Percentiles rank a stretch among this genome's conserved stretches.
phyloP scores from a whole-genome alignment of 1,284 basidiomycete genomes.

The Ustilago nuda region DNA sequence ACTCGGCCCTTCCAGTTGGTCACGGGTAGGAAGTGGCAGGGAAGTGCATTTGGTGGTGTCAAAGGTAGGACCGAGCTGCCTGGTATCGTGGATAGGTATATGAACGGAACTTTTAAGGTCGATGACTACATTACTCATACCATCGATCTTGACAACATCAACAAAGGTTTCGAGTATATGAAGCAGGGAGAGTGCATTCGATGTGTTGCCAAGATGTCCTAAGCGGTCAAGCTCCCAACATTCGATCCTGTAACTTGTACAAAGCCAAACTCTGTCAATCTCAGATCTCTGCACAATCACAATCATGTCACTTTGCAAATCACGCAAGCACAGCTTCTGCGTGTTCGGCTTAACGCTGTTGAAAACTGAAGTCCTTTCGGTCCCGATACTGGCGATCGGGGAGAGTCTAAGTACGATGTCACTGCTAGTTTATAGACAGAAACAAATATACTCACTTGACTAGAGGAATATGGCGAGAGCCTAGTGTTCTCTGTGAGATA shows the following conservation, averaged over 20 bases:
- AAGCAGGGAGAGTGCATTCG: slow-evolving; percentile 92
- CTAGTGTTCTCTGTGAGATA: too few species aligned
- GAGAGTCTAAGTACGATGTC: too few species aligned
- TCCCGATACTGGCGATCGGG: too few species aligned
- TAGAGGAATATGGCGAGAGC: too few species aligned
- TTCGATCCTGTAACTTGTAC: neutral
- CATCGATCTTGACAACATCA: slow-evolving; percentile 78
- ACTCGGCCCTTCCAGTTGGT: slow-evolving; percentile 85
- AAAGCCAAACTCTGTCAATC: neutral
- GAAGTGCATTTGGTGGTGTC: slow-evolving; percentile 95
- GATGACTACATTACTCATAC: slow-evolving; percentile 71
- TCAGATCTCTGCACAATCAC: neutral
- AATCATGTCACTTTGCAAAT: too few species aligned
- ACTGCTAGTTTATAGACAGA: too few species aligned
- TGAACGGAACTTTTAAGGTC: slow-evolving; percentile 68
- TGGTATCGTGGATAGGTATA: slow-evolving; percentile 65
- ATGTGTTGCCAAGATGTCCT: slow-evolving; percentile 71
- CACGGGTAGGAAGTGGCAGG: slow-evolving; percentile 97
- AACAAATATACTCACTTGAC: too few species aligned
- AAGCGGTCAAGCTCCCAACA: neutral
- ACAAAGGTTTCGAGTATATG: slow-evolving; percentile 93
- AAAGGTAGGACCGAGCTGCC: slow-evolving; percentile 88
- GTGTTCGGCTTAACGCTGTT: too few species aligned
- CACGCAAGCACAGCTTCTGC: too few species aligned
- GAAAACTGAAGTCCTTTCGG: too few species aligned